These are phyloP conservation scores for Lachancea cidri DNA, from an alignment of 805 yeast genomes.

Conservation along the genomic window DNA sequence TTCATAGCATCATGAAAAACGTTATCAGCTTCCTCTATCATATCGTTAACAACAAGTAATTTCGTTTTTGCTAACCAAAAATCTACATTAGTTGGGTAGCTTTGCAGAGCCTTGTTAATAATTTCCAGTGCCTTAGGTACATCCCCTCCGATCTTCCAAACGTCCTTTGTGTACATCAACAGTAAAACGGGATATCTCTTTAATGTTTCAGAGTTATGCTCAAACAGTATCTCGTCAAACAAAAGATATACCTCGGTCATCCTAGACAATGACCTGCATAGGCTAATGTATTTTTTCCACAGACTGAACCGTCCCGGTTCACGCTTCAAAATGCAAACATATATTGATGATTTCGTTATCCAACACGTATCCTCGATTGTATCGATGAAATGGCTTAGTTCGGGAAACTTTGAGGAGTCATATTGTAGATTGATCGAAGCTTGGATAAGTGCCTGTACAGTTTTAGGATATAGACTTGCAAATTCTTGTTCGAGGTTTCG, in stretches of 20 bases:
- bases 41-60: slow-evolving; percentile 42
- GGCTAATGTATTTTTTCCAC: slow-evolving; percentile 46
- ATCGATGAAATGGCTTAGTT: slow-evolving; percentile 19
- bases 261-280: slow-evolving; percentile 31
- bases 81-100: slow-evolving; percentile 44
- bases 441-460: slow-evolving; percentile 51
- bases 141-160: slow-evolving; percentile 48
- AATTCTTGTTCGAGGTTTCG: slow-evolving; percentile 43
- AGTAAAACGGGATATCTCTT: slow-evolving; percentile 49
- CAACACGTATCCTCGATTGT: slow-evolving; percentile 12
- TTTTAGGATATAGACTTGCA: slow-evolving; percentile 32
- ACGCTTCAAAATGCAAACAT: slow-evolving; percentile 36
- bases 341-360: slow-evolving; percentile 39
- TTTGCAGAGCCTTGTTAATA: slow-evolving; percentile 42
- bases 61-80: slow-evolving; percentile 72
- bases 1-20: slow-evolving; percentile 38
- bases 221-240: slow-evolving; percentile 49
- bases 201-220: slow-evolving; percentile 27
- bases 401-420: slow-evolving; percentile 13
- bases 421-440: slow-evolving; percentile 35
- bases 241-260: slow-evolving; percentile 35
- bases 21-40: slow-evolving; percentile 33
- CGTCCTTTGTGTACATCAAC: slow-evolving; percentile 69
- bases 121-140: slow-evolving; percentile 48
- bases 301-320: slow-evolving; percentile 42